These are phyloP conservation scores for Ramularia endophylla DNA, from an alignment of 2,329 filamentous ascomycete genomes.

Conservation along the genomic window DNA sequence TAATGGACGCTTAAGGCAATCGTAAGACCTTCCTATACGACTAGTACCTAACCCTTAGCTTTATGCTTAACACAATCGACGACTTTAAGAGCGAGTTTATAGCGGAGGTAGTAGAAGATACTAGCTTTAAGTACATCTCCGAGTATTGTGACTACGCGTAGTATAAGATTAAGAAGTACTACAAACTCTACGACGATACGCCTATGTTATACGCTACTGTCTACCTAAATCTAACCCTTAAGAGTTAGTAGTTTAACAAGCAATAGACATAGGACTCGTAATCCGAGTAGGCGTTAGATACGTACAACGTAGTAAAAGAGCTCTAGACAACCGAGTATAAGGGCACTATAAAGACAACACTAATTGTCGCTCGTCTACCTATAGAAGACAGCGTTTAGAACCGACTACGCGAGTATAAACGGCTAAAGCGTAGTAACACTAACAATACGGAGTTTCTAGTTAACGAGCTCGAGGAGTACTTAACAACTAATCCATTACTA, in stretches of 20 bases:
- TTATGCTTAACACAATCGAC: neutral
- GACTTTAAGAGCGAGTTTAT: slow-evolving; percentile 1
- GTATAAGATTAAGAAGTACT: slow-evolving; percentile 4
- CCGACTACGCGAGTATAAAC: neutral
- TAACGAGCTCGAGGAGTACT: no score
- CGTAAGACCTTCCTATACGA: neutral
- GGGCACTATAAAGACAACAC: neutral
- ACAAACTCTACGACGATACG: neutral
- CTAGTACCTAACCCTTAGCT: slow-evolving; percentile 1
- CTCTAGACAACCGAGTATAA: neutral
- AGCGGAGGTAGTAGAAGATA: neutral
- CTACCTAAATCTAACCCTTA: slow-evolving; percentile 1
- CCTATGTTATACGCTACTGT: neutral
- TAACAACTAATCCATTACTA: no score
- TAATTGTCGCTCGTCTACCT: neutral
- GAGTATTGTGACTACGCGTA: neutral
- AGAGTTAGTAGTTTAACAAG: slow-evolving; percentile 2
- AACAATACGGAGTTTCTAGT: no score
- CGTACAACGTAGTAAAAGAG: neutral
- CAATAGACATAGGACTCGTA: neutral
- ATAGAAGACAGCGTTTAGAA: neutral
- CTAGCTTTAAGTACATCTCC: slow-evolving; percentile 1
- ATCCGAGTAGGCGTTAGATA: neutral
- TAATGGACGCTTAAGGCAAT: slow-evolving; percentile 3
- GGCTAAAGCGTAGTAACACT: no score